Evolutionary conservation across 129 eudicot species (phyloP).

Genomic region (Escallonia rubra): DNA sequence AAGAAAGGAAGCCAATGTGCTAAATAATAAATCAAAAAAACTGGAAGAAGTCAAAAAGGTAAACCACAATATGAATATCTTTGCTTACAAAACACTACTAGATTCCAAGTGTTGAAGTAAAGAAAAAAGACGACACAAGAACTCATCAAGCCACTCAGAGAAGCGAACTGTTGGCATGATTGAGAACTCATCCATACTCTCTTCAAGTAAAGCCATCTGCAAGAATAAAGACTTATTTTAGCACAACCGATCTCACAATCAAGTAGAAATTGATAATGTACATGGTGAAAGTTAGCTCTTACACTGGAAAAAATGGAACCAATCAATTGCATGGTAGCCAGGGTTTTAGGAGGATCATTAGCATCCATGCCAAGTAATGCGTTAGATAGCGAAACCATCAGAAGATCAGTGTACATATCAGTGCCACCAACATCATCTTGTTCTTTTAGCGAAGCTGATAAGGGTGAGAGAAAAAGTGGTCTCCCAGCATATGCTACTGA

Average conservation of each 20-base stretch:
- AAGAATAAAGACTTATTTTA: constrained; percentile 10
- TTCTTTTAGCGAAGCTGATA: constrained; percentile 39
- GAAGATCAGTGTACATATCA: constrained; percentile 59
- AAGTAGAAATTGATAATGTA: background rate
- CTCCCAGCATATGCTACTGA: constrained; percentile 93
- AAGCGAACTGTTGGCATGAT: constrained; percentile 57
- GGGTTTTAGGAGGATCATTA: constrained; percentile 97
- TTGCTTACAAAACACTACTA: constrained; percentile 79
- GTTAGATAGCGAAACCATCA: constrained; percentile 80
- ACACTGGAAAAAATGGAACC: constrained; percentile 96
- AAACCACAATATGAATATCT: constrained; percentile 1
- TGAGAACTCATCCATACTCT: constrained; percentile 47
- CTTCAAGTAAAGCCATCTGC: constrained; percentile 89
- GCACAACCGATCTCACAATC: constrained; percentile 2
- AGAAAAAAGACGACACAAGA: constrained; percentile 80
- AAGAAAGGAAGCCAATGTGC: too few species aligned
- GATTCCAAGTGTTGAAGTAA: constrained; percentile 95
- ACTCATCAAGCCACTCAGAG: constrained; percentile 99
- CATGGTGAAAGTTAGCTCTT: constrained; percentile 16
- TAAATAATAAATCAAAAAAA: background rate
- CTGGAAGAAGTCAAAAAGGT: constrained; percentile 9
- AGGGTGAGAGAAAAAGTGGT: constrained; percentile 56
- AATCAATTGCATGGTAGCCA: constrained; percentile 96
- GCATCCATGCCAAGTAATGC: constrained; percentile 99
- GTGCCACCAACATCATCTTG: constrained; percentile 34